phyloP scores from a whole-genome alignment of 495 filamentous ascomycete genomes.

The Schizothecium vesticola region DNA sequence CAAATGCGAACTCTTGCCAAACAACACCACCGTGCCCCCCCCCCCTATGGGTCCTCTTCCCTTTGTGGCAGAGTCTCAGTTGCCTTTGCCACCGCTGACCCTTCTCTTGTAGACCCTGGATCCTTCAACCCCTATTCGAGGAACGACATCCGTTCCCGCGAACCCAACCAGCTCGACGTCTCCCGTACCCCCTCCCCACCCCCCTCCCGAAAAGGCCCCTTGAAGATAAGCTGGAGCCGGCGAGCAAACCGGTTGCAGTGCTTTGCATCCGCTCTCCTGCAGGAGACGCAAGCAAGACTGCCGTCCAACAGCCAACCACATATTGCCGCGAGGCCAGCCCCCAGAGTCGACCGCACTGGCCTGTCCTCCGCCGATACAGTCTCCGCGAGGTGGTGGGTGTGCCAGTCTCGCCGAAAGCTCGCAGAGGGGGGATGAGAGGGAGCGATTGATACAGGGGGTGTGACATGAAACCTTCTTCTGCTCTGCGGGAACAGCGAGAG shows the following conservation, averaged over 20 bases:
- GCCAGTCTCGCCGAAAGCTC: not conserved
- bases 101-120: not conserved
- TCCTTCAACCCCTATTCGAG: not conserved
- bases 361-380: not conserved
- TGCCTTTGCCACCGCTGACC: not conserved
- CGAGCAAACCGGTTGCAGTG: not conserved
- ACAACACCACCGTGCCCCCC: not conserved
- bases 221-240: no score
- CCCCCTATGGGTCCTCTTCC: not conserved
- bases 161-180: not conserved
- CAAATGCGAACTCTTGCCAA: not conserved
- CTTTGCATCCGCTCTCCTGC: not conserved
- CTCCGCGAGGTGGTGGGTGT: not conserved
- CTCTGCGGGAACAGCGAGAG: not conserved
- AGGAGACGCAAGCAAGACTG: not conserved
- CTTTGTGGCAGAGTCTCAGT: not conserved
- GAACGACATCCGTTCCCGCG: not conserved
- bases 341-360: not conserved
- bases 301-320: not conserved
- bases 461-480: not conserved
- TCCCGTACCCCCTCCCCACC: not conserved
- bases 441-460: not conserved
- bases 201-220: not conserved
- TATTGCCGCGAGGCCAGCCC: not conserved
- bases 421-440: not conserved